Conservation (phyloP, 176 grass and related monocot genomes). For the Oryza glaberrima region DNA sequence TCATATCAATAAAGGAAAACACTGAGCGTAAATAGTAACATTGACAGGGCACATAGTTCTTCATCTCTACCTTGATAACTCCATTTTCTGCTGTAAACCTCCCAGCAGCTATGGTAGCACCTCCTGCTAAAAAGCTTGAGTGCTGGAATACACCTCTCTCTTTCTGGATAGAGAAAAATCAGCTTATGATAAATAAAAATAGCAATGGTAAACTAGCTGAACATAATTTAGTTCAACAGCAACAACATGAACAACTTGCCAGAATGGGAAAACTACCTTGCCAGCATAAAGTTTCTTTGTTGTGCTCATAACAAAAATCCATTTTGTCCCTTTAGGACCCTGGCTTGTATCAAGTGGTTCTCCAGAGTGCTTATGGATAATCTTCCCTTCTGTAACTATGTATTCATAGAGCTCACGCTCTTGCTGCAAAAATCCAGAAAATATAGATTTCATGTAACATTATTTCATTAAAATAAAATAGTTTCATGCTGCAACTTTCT, state of each 20-base stretch:
- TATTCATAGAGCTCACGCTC: slow-evolving; percentile 86
- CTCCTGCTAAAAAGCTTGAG: slow-evolving; percentile 96
- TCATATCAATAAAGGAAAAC: slow-evolving; percentile 7
- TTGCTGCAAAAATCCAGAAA: slow-evolving; percentile 55
- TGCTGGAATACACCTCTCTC: slow-evolving; percentile 92
- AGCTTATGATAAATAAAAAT: slow-evolving; percentile 18
- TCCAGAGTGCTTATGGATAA: slow-evolving; percentile 65
- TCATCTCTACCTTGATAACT: slow-evolving; percentile 53
- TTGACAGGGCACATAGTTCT: not conserved
- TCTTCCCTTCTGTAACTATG: slow-evolving; percentile 48
- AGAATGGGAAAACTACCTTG: slow-evolving; percentile 52
- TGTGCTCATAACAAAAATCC: slow-evolving; percentile 98
- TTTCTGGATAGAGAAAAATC: slow-evolving; percentile 60
- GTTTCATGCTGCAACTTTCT: not conserved
- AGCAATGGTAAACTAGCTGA: not conserved
- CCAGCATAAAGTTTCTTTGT: slow-evolving; percentile 74
- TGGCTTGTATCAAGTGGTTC: slow-evolving; percentile 64
- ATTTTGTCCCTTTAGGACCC: slow-evolving; percentile 66
- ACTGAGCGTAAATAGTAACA: not conserved
- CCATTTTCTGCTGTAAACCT: slow-evolving; percentile 77
- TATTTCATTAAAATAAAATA: not conserved
- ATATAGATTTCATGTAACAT: not conserved
- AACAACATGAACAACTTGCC: not conserved
- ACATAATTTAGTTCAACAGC: slow-evolving; percentile 16
- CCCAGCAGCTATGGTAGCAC: slow-evolving; percentile 85